Evolutionary conservation across 2,329 filamentous ascomycete species (phyloP).

Genomic region (Xylariaceae sp.): DNA sequence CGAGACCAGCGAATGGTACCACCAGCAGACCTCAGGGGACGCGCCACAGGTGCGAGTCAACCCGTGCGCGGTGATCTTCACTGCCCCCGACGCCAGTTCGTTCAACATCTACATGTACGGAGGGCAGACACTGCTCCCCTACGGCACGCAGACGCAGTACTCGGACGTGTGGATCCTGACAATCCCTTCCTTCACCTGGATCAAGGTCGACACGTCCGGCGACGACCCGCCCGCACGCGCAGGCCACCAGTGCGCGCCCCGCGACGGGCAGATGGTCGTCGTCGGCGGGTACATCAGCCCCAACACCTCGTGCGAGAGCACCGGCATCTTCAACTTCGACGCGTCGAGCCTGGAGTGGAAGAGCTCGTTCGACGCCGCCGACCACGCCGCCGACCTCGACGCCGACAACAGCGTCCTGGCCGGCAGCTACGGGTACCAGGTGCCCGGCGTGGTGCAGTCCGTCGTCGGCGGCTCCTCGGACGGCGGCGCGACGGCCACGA

Average conservation of each 20-base stretch:
- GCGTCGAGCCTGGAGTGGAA: conserved; percentile 57
- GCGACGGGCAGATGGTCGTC: conserved; percentile 63
- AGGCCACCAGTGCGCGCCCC: conserved; percentile 62
- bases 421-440: conserved; percentile 56
- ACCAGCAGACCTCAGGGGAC: conserved; percentile 59
- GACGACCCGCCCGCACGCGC: conserved; percentile 53
- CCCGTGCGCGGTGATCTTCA: conserved; percentile 61
- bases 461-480: conserved; percentile 53
- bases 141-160: conserved; percentile 50
- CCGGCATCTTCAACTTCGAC: conserved; percentile 68
- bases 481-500: conserved; percentile 60
- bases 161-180: conserved; percentile 70
- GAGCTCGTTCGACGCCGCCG: conserved; percentile 52
- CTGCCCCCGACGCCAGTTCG: conserved; percentile 62
- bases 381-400: conserved; percentile 37
- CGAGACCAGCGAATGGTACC: conserved; percentile 63
- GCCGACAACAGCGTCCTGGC: conserved; percentile 45
- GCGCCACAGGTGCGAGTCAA: conserved; percentile 61
- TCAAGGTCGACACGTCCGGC: conserved; percentile 47
- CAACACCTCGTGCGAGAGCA: conserved; percentile 55
- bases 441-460: conserved; percentile 54
- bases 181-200: conserved; percentile 67
- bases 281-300: conserved; percentile 61
- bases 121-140: conserved; percentile 64
- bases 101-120: conserved; percentile 76